Percentiles rank a stretch among this genome's conserved stretches.
These are phyloP conservation scores for Pugionium dolabratum DNA, from an alignment of 345 rosid genomes.

Conservation along the genomic window DNA sequence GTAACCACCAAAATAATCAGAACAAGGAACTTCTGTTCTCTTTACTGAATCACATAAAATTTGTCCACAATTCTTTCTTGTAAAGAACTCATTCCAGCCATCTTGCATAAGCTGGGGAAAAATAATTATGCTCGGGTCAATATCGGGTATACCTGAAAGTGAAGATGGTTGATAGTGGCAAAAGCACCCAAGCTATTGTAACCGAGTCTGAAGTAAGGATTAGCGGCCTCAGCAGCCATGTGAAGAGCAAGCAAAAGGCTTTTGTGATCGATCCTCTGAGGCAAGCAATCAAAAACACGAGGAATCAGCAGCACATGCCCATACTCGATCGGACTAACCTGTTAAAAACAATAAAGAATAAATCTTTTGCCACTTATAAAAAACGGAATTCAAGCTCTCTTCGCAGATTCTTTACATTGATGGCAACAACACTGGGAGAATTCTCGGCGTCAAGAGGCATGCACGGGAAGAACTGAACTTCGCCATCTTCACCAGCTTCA, in stretches of 20 bases:
- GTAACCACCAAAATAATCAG: not conserved
- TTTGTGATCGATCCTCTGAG: conserved; percentile 88
- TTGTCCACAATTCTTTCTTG: too few relatives aligned
- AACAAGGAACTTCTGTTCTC: not conserved
- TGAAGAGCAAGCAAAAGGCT: conserved; percentile 81
- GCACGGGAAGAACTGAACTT: conserved; percentile 57
- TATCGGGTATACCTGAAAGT: conserved; percentile 70
- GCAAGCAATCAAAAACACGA: conserved; percentile 77
- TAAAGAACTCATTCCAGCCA: not conserved
- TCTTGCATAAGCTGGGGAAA: not conserved
- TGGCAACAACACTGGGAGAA: conserved; percentile 90
- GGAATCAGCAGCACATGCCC: conserved; percentile 95
- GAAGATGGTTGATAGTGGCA: conserved; percentile 98
- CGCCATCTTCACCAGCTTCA: conserved; percentile 65
- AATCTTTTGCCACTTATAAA: not conserved
- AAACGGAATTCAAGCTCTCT: not conserved
- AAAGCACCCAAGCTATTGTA: conserved; percentile 98
- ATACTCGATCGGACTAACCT: conserved; percentile 98
- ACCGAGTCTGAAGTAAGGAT: conserved; percentile 83
- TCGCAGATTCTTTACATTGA: conserved; percentile 54
- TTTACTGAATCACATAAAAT: too few relatives aligned
- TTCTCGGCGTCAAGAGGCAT: conserved; percentile 67
- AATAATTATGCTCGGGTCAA: not conserved
- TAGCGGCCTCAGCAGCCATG: conserved; percentile 84
- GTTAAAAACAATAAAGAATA: conserved; percentile 13